Conservation (phyloP, 1,139 yeast genomes). For the Groenewaldozyma auringiensis region DNA sequence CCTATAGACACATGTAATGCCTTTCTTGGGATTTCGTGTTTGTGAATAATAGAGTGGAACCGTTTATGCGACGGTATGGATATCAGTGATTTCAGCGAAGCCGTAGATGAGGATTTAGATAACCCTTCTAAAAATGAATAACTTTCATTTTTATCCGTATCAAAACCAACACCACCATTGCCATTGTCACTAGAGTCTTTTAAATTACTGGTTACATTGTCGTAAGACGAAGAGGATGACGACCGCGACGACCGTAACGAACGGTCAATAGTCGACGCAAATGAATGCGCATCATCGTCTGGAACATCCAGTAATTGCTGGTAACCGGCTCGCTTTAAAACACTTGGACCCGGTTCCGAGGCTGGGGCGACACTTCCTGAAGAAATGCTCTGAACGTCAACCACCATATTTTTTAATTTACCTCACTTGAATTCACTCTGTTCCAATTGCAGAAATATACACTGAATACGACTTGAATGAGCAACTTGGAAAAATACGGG, state of each 20-base stretch:
- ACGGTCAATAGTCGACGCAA: neutral
- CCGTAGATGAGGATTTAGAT: constrained; percentile 10
- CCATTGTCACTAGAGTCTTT: neutral
- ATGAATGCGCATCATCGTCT: neutral
- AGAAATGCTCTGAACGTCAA: neutral
- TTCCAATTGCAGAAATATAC: too few species aligned
- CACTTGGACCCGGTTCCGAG: neutral
- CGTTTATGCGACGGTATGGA: constrained; percentile 30
- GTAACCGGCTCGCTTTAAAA: neutral
- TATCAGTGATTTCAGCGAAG: constrained; percentile 8
- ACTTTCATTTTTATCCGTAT: neutral
- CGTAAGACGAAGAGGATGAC: constrained; percentile 3
- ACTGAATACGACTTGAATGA: too few species aligned
- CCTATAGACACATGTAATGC: constrained; percentile 84
- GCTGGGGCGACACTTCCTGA: neutral
- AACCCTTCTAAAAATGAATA: too few species aligned
- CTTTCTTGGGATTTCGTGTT: constrained; percentile 86
- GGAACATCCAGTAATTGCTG: neutral
- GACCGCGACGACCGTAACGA: constrained; percentile 7
- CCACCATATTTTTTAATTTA: too few species aligned
- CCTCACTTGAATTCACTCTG: too few species aligned
- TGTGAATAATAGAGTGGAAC: constrained; percentile 50
- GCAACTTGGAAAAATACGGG: too few species aligned
- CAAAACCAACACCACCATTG: neutral
- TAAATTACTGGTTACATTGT: neutral